Evolutionary conservation across 2,329 filamentous ascomycete species (phyloP).

Genomic region (Clarireedia monteithiana): DNA sequence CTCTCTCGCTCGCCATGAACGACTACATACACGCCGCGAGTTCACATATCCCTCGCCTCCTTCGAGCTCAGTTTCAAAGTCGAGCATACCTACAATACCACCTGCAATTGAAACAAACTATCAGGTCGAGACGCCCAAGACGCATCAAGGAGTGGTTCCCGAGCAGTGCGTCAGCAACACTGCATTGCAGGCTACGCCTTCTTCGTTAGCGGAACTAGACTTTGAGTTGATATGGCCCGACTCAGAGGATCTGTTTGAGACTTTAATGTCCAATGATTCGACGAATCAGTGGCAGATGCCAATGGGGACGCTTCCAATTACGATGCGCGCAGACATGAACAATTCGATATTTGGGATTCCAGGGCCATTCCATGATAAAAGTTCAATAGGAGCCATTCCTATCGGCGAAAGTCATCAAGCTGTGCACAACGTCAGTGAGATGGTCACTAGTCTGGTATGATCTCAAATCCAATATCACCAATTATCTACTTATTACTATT

Average conservation of each 20-base stretch:
- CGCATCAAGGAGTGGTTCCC: not conserved
- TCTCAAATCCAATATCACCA: not conserved
- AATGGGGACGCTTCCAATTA: constrained; percentile 34
- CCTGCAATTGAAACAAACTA: constrained; percentile 2
- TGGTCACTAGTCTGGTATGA: constrained; percentile 36
- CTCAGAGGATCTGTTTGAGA: constrained; percentile 37
- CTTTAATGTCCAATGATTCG: constrained; percentile 34
- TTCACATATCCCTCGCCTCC: constrained; percentile 20
- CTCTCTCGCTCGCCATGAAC: constrained; percentile 37
- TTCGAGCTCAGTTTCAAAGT: constrained; percentile 8
- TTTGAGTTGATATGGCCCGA: constrained; percentile 38
- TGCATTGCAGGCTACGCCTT: constrained; percentile 6
- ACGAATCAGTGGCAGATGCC: constrained; percentile 36
- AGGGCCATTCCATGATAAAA: constrained; percentile 31
- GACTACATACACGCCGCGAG: constrained; percentile 31
- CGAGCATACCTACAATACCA: constrained; percentile 1
- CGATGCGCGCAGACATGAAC: constrained; percentile 26
- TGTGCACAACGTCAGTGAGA: constrained; percentile 37
- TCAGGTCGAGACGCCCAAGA: not conserved
- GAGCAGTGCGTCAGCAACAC: not conserved
- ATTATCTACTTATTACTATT: not conserved
- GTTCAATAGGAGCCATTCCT: constrained; percentile 32
- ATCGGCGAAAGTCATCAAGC: constrained; percentile 36
- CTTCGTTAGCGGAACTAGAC: constrained; percentile 20
- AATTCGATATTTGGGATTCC: constrained; percentile 27